Evolutionary conservation across 768 basidiomycete species (phyloP), one percentile per base, ranked within the genome.

Genomic region (Boletus huronensis): DNA sequence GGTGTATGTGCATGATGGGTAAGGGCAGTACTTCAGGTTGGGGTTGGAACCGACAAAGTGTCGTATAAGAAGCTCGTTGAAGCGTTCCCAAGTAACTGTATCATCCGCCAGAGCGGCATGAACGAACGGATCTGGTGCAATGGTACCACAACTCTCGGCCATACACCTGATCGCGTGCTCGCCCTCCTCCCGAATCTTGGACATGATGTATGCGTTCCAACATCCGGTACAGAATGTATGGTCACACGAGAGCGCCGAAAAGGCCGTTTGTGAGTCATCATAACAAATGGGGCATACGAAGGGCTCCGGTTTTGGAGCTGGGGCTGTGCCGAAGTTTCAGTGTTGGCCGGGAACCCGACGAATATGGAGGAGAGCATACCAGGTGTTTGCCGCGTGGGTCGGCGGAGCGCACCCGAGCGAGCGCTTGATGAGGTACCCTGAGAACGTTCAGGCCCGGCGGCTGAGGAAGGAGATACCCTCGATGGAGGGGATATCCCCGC

Each of bases 211-310:
- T 48, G 86, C 85, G 40, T 72, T 74, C 95, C 95, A 97, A 72
- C 94, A 96, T 6, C 76, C 81, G 11, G 78, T 77, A 73, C 93
- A 95, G 72, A 91, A 98, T 19, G 80, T 70, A 70, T 98, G 95
- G 42, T 82, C 85, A 72, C 97, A 99, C 29, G 81, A 77, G 45
- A 98, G 79, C 14, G 81, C 76, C 36, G 97, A 79, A 16, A 88
- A 76, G 31, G 89, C 78, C 2, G 84, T 86, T 53, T 81, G 77
- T 21, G 78, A 72, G 60, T 93, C 90, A 66, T 90, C 88, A 72
- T 87, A 98, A 76, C 97, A 99, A 68, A 98, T 90, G 4, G 93
- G 90, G 73, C 97, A 99, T 32, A 88, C 78, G 72, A 95, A 96
- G 19, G 83, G 75, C 41, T 79, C 76, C 19, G 66, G 62, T 57